phyloP scores from a whole-genome alignment of 148 eudicot species.

The Dianthus caryophyllus region DNA sequence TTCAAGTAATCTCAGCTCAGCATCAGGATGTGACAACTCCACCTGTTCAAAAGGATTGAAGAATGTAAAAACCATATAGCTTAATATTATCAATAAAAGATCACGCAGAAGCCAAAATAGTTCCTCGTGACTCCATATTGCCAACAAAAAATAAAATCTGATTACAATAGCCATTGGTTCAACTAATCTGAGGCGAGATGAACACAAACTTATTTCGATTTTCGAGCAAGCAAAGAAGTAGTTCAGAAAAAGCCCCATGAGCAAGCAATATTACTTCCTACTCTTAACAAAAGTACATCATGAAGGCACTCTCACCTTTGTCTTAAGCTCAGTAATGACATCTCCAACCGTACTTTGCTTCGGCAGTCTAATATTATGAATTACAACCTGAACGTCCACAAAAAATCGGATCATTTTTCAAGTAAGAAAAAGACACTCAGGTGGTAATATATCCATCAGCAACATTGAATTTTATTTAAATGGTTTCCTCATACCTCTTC shows the following conservation, averaged over 20 bases:
- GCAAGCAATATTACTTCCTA: too few relatives aligned
- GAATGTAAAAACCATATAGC: neutral
- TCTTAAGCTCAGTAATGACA: slow-evolving; percentile 63
- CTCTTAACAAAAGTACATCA: neutral
- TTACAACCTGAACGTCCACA: slow-evolving; percentile 46
- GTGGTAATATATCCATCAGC: neutral
- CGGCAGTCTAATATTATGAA: slow-evolving; percentile 69
- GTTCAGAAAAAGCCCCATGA: too few relatives aligned
- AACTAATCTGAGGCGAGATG: neutral
- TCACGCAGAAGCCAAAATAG: neutral
- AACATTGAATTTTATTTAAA: slow-evolving; percentile 1
- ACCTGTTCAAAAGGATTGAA: slow-evolving; percentile 41
- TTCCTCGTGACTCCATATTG: neutral
- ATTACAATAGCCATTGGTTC: neutral
- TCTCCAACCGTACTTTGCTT: slow-evolving; percentile 75
- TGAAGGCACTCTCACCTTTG: slow-evolving; percentile 44
- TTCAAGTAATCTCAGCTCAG: slow-evolving; percentile 85
- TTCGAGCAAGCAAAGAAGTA: neutral
- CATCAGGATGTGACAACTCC: slow-evolving; percentile 79
- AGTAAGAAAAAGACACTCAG: neutral
- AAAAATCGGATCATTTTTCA: neutral
- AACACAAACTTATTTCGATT: neutral
- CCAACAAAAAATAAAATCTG: too few relatives aligned
- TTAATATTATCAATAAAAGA: neutral
- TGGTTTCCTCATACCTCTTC: slow-evolving; percentile 52